A percentile compares a stretch with the other conserved stretches of the same genome.
These are phyloP conservation scores for Penicillium sp. DNA, from an alignment of 2,329 filamentous ascomycete genomes.

Conservation along the genomic window DNA sequence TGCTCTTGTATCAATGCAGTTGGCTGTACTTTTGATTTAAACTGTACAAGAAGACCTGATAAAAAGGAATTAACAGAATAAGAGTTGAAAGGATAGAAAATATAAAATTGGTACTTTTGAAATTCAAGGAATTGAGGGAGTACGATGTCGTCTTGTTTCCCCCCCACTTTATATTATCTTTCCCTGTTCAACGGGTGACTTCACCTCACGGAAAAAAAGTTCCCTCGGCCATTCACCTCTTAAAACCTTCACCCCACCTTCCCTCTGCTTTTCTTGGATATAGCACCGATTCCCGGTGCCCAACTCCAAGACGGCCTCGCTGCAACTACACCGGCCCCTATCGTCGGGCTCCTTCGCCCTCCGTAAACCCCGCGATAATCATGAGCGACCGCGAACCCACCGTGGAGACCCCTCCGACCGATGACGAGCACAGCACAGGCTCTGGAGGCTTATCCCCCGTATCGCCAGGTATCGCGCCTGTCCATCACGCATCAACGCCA, in stretches of 20 bases:
- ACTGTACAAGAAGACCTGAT: too few species aligned
- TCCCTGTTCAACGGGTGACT: neutral
- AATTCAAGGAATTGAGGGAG: neutral
- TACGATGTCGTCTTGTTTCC: neutral
- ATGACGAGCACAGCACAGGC: constrained; percentile 39
- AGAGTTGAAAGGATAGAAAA: neutral
- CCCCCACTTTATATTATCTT: constrained; percentile 3
- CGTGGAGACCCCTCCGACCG: constrained; percentile 1
- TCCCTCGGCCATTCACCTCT: neutral
- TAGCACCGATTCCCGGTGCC: constrained; percentile 14
- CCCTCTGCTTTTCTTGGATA: neutral
- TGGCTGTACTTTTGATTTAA: neutral
- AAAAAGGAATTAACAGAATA: neutral
- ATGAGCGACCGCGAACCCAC: constrained; percentile 19
- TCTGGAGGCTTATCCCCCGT: constrained; percentile 48
- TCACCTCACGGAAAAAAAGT: neutral
- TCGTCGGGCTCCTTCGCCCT: constrained; percentile 16
- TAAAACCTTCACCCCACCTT: neutral
- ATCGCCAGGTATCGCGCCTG: neutral
- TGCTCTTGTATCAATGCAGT: neutral
- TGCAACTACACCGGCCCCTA: constrained; percentile 21
- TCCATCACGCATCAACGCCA: constrained; percentile 22
- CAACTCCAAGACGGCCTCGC: constrained; percentile 16
- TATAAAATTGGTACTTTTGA: neutral
- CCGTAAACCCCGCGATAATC: constrained; percentile 6